Evolutionary conservation across 371 early-diverging fungal species (phyloP).

Genomic region (Fennellomyces sp.): DNA sequence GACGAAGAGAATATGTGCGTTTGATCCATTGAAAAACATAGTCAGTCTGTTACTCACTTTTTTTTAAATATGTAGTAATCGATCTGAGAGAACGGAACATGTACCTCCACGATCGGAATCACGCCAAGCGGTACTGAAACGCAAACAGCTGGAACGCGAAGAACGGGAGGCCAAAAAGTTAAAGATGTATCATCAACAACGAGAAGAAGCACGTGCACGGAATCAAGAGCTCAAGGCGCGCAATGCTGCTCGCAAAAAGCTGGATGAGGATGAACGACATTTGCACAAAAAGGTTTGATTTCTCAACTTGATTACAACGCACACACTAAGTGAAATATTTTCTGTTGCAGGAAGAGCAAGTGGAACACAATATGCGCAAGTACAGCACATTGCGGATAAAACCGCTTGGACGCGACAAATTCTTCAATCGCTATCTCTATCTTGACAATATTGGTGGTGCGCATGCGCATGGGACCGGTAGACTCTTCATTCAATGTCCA

Average conservation of each 20-base stretch:
- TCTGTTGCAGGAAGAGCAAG: constrained; percentile 48
- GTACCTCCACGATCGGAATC: constrained; percentile 47
- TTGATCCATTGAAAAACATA: constrained; percentile 15
- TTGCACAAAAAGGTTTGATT: constrained; percentile 41
- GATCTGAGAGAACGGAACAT: background rate
- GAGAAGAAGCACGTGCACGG: constrained; percentile 50
- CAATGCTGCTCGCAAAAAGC: constrained; percentile 43
- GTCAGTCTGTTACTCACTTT: constrained; percentile 15
- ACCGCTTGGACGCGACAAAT: constrained; percentile 86
- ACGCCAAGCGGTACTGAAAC: constrained; percentile 56
- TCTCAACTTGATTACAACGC: background rate
- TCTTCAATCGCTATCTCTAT: constrained; percentile 84
- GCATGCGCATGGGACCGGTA: constrained; percentile 59
- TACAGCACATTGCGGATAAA: constrained; percentile 66
- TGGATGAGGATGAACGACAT: constrained; percentile 53
- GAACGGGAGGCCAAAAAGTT: constrained; percentile 46
- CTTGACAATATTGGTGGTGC: constrained; percentile 77
- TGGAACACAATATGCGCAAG: constrained; percentile 69
- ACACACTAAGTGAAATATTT: background rate
- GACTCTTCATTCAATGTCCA: constrained; percentile 67
- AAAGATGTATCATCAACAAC: constrained; percentile 47
- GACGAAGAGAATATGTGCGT: constrained; percentile 29
- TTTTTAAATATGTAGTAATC: constrained; percentile 4
- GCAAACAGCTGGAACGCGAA: constrained; percentile 55
- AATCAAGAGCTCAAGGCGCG: constrained; percentile 49